Evolutionary conservation across 805 yeast species (phyloP).

Genomic region (Isabelozyma rhagii): DNA sequence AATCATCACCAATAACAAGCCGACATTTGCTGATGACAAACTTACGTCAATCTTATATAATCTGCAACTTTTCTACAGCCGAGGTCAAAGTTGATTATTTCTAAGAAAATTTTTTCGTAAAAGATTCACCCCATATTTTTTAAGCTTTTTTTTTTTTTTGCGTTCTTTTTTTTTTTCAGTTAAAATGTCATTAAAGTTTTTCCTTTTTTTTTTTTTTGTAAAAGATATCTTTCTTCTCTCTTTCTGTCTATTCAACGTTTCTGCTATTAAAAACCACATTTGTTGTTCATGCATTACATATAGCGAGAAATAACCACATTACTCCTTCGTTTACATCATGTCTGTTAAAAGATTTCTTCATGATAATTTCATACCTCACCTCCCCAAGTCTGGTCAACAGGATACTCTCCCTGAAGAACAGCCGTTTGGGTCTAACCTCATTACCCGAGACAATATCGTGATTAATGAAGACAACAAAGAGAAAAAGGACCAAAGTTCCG

Average conservation of each 20-base stretch:
- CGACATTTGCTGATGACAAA: background rate
- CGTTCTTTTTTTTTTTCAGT: too few relatives aligned
- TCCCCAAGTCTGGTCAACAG: constrained; percentile 4
- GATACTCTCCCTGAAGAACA: background rate
- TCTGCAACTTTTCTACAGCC: too few relatives aligned
- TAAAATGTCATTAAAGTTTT: background rate
- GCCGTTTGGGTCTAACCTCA: background rate
- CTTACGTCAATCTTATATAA: too few relatives aligned
- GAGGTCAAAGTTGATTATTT: too few relatives aligned
- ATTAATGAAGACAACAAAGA: background rate
- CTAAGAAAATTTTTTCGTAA: background rate
- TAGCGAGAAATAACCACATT: too few relatives aligned
- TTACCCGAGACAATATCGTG: background rate
- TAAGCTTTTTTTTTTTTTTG: background rate
- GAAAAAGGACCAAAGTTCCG: constrained; percentile 9
- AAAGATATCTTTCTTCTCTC: background rate
- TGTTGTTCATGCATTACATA: too few relatives aligned
- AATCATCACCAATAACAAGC: background rate
- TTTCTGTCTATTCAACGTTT: too few relatives aligned
- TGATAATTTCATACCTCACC: constrained; percentile 12
- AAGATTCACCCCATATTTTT: background rate
- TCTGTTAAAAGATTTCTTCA: constrained; percentile 1
- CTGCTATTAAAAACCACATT: too few relatives aligned
- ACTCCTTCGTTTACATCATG: background rate
- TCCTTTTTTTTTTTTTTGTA: too few relatives aligned